Evolutionary conservation across 1,284 basidiomycete genomes (phyloP).

Genomic region (Ceratobasidium sp.): DNA sequence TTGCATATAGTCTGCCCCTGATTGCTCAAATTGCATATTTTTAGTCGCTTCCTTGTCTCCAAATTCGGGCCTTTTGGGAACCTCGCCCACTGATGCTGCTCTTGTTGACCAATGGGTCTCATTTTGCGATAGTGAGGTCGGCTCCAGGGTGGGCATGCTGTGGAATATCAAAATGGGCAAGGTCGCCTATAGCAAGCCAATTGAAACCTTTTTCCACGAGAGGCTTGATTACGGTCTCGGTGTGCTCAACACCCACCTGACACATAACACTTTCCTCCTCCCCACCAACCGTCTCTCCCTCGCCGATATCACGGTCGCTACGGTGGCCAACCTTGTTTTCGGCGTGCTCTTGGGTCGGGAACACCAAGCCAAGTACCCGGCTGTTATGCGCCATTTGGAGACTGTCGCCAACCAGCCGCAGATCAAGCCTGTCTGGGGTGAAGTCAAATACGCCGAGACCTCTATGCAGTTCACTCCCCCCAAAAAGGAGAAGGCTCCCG

Average conservation of each 20-base stretch:
- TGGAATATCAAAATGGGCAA: conserved; percentile 43
- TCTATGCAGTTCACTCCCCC: conserved; percentile 73
- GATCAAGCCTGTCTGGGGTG: conserved; percentile 70
- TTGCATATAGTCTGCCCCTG: neutral
- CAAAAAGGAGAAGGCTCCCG: conserved; percentile 57
- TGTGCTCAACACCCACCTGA: conserved; percentile 77
- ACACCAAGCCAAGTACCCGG: conserved; percentile 71
- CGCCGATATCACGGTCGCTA: conserved; percentile 82
- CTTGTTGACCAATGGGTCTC: conserved; percentile 72
- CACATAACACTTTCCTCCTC: conserved; percentile 86
- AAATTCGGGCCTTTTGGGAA: conserved; percentile 69
- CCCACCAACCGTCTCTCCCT: conserved; percentile 90
- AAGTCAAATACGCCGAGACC: conserved; percentile 72
- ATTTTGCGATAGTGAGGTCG: conserved; percentile 67
- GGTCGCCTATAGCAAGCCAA: conserved; percentile 51
- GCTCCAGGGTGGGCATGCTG: conserved; percentile 45
- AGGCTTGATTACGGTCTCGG: conserved; percentile 62
- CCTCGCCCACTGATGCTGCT: conserved; percentile 62
- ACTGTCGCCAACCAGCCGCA: conserved; percentile 84
- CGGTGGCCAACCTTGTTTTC: conserved; percentile 60
- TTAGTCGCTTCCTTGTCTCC: conserved; percentile 75
- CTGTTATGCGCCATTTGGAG: conserved; percentile 83
- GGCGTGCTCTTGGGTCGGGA: conserved; percentile 66
- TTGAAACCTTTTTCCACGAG: conserved; percentile 62
- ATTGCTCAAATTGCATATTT: conserved; percentile 47